Base-by-base conservation (phyloP, 768 basidiomycete genomes). In the Lepiota subincarnata region DNA sequence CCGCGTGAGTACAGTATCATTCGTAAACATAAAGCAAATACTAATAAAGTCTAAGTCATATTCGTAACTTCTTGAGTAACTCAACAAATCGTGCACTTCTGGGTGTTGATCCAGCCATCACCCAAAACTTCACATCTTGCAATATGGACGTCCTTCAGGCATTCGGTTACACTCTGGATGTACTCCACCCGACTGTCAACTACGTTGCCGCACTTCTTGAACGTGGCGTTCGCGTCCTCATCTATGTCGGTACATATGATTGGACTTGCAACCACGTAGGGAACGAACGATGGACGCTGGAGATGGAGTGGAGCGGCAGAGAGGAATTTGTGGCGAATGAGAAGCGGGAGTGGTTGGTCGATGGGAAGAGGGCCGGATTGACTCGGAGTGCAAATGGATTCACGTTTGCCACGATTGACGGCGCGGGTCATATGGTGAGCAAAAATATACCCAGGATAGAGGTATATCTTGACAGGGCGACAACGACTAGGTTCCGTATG, bases 261-360 rank as follows among this genome's bases (percentile, higher is more conserved):
- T 87, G 80, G 80, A 82, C 82, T 46, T 89, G 87, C 65, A 88
- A 89, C 64, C 85, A 82, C 76, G 70, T 87, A 20, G 86, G 84
- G 6, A 92, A 91, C 64, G 80, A 84, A 59, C 72, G 77, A 24
- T 92, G 89, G 88, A 81, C 82, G 6, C 67, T 83, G 44, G 69
- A 70, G 28, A 72, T 92, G 57, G 80, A 86, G 48, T 92, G 91
- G 91, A 80, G 77, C 42, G 87, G 87, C 1, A 68, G 76, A 47
- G 59, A 58, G 56, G 77, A 59, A 70, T 74, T 61, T 80, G 63
- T 8, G 44, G 64, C 4, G 55, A 59, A 59, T 69, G 68, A 73
- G n/a, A 67, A 84, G 64, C 68, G 75, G 53, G 79, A 81, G 28
- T 92, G 91, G 89, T 60, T 65, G 4, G 69, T 86, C 1, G 73